Evolutionary conservation across 164 flowering plant species (phyloP), one percentile per base, ranked within the genome.

Genomic region (Liriodendron chinense): DNA sequence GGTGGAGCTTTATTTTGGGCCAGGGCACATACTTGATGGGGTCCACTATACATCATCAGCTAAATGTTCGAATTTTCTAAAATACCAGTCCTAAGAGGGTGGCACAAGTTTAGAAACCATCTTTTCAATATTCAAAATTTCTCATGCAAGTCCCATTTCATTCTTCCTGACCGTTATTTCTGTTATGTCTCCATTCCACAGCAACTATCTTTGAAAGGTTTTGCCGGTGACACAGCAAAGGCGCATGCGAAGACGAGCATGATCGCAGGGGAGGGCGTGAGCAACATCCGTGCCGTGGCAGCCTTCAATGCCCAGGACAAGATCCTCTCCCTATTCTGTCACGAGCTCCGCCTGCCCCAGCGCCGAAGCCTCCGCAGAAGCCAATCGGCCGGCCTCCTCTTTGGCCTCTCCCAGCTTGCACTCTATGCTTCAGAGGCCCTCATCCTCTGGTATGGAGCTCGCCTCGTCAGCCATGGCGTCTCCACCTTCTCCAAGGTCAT

Each of bases 261-360:
- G 98, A 92, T 96, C 64, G 99, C 98, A 1, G 99, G 98, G 49
- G 99, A 96, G 70, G 99, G 97, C 20, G 98, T 96, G 75, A 94
- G 97, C 94, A 96, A 96, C 83, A 94, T 96, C 75, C 80, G 98
- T 64, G 91, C 98, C 0, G 99, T 96, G 34, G 99, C 98, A 3
- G 99, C 99, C 18, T 96, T 96, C 85, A 96, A 96, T 79, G 96
- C 98, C 12, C 98, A 96, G 75, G 85, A 86, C 26, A 96, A 92
- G 81, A 89, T 94, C 76, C 90, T 96, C 10, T 87, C 90, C 16
- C 86, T 96, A 23, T 96, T 96, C 77, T 71, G 85, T 75, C 78
- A 89, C 9, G 97, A 94, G 82, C 97, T 96, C 28, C 87, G 87
- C 5, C 73, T 88, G 56, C 99, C 99, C 3, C 94, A 90, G 71